These are phyloP conservation scores for Rhizophlyctis rosea DNA, from an alignment of 192 early-diverging fungal species.

Conservation along the genomic window DNA sequence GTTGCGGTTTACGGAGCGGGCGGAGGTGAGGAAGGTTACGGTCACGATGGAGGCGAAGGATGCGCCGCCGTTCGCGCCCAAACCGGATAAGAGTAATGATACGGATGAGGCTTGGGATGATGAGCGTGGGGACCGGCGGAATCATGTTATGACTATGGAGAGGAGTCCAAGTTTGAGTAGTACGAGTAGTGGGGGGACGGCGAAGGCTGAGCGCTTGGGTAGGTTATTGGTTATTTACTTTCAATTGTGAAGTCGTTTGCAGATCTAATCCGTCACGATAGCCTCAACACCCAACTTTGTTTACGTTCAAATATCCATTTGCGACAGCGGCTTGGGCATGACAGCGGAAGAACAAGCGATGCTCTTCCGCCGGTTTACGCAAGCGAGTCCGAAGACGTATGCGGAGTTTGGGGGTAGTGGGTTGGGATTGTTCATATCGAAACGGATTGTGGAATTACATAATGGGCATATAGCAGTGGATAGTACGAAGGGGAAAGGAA, in stretches of 20 bases:
- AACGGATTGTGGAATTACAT: slow-evolving; percentile 27
- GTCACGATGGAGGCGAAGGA: slow-evolving; percentile 3
- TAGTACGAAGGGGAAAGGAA: neutral
- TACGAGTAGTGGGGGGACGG: too few relatives aligned
- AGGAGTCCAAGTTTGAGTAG: slow-evolving; percentile 2
- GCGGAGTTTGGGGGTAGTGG: slow-evolving; percentile 34
- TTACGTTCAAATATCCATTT: too few relatives aligned
- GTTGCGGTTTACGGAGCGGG: slow-evolving; percentile 46
- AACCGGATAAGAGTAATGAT: neutral
- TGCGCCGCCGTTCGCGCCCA: neutral
- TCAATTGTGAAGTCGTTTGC: too few relatives aligned
- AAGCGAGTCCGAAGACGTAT: slow-evolving; percentile 26
- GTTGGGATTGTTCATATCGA: slow-evolving; percentile 42
- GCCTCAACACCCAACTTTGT: too few relatives aligned
- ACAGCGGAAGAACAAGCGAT: slow-evolving; percentile 11
- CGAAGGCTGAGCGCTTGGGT: too few relatives aligned
- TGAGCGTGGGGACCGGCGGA: too few relatives aligned
- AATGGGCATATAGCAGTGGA: neutral
- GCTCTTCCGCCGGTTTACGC: slow-evolving; percentile 31
- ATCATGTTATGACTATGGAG: neutral
- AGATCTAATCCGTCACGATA: too few relatives aligned
- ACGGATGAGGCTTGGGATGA: neutral
- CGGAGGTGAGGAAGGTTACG: neutral
- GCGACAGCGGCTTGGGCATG: slow-evolving; percentile 34
- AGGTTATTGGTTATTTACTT: too few relatives aligned